phyloP scores from a whole-genome alignment of 139 green algal species.

The Chlamydomonas eustigma region DNA sequence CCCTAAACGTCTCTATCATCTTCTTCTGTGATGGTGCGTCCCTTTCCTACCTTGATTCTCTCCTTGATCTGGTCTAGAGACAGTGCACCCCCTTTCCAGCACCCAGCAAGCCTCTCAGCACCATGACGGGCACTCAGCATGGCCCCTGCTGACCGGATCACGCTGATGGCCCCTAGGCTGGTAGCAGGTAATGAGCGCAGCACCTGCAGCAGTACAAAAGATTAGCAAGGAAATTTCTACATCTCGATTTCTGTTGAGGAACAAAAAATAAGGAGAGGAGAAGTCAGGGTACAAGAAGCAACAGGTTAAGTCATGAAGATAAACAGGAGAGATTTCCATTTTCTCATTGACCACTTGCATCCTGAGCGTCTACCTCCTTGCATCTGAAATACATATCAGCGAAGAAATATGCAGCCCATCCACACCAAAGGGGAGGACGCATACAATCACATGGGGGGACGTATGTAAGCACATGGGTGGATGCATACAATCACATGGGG shows the following conservation, averaged over 20 bases:
- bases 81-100: slow-evolving; percentile 69
- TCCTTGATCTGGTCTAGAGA: slow-evolving; percentile 36
- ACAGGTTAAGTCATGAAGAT: too few species aligned
- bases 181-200: slow-evolving; percentile 54
- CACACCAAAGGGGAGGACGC: too few species aligned
- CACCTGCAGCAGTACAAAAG: slow-evolving; percentile 24
- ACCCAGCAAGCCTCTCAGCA: slow-evolving; percentile 70
- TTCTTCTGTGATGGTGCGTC: too few species aligned
- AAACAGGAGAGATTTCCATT: slow-evolving; percentile 78
- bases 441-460: too few species aligned
- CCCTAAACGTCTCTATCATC: too few species aligned
- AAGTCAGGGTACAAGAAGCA: too few species aligned
- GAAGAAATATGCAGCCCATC: too few species aligned
- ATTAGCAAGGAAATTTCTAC: background rate
- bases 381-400: too few species aligned
- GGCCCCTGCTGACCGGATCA: slow-evolving; percentile 35
- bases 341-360: slow-evolving; percentile 47
- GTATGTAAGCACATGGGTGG: too few species aligned
- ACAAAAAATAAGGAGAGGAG: too few species aligned
- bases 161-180: slow-evolving; percentile 48
- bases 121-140: slow-evolving; percentile 70
- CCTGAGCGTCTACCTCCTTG: background rate
- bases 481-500: too few species aligned
- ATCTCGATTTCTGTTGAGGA: slow-evolving; percentile 24
- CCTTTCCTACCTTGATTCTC: slow-evolving; percentile 6